Evolutionary conservation across 1,139 yeast genomes (phyloP).

Genomic region (Scheffersomyces titani): DNA sequence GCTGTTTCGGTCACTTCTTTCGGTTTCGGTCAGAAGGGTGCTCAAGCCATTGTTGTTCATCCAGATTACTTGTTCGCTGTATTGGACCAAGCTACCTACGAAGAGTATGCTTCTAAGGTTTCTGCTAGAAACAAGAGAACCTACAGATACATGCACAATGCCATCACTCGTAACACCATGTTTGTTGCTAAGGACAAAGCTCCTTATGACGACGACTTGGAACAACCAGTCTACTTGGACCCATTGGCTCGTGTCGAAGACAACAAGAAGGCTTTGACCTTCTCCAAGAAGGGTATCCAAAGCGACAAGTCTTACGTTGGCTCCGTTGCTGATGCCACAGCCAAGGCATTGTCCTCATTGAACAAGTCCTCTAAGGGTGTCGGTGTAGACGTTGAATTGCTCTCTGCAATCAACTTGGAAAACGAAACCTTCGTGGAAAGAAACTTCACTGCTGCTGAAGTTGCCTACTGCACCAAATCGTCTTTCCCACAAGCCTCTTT

Average conservation of each 20-base stretch:
- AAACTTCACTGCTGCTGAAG: slow-evolving; percentile 83
- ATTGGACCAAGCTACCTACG: slow-evolving; percentile 68
- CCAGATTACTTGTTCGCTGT: slow-evolving; percentile 92
- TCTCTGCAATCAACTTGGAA: slow-evolving; percentile 74
- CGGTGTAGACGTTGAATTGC: slow-evolving; percentile 96
- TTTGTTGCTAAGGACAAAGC: slow-evolving; percentile 92
- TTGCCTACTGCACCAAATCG: slow-evolving; percentile 71
- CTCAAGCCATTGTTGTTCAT: slow-evolving; percentile 88
- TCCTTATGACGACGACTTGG: slow-evolving; percentile 87
- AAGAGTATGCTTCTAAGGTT: slow-evolving; percentile 71
- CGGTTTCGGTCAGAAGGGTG: slow-evolving; percentile 99
- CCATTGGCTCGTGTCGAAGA: slow-evolving; percentile 85
- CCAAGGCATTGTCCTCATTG: slow-evolving; percentile 50
- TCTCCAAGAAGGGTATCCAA: slow-evolving; percentile 45
- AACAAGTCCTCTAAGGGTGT: slow-evolving; percentile 66
- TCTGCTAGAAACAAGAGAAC: slow-evolving; percentile 83
- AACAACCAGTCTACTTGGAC: slow-evolving; percentile 87
- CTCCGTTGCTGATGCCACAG: slow-evolving; percentile 41
- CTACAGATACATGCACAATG: slow-evolving; percentile 94
- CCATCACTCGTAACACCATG: slow-evolving; percentile 87
- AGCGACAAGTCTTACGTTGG: slow-evolving; percentile 36
- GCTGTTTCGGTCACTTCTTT: slow-evolving; percentile 97
- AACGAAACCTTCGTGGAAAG: slow-evolving; percentile 90
- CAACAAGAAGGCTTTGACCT: slow-evolving; percentile 52
- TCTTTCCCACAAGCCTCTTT: slow-evolving; percentile 84